phyloP scores from a whole-genome alignment of 202 grass and related monocot species.

The Zoysia matrella region DNA sequence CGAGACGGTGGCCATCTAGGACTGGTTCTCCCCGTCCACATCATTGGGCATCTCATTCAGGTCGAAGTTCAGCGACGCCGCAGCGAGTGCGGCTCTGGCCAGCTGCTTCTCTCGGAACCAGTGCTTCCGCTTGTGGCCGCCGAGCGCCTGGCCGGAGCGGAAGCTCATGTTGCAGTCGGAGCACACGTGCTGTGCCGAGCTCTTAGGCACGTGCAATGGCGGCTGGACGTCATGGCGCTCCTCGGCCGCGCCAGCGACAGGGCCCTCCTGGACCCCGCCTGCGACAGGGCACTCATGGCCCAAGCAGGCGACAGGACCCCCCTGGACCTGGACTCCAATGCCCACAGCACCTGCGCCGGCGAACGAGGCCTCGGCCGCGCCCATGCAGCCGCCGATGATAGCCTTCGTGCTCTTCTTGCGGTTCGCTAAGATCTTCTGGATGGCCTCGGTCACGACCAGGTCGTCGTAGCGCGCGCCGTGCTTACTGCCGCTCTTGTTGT shows the following conservation, averaged over 20 bases:
- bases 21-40: background rate
- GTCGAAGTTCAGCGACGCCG: constrained; percentile 16
- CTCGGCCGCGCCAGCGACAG: background rate
- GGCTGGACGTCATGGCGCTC: background rate
- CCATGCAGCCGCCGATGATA: background rate
- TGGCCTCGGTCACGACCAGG: background rate
- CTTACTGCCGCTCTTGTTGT: constrained; percentile 50
- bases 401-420: background rate
- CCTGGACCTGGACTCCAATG: too few species aligned
- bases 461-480: background rate
- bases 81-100: background rate
- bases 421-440: constrained; percentile 14
- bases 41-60: constrained; percentile 49
- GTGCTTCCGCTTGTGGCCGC: constrained; percentile 71
- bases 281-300: background rate
- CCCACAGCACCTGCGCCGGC: too few species aligned
- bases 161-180: constrained; percentile 42
- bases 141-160: constrained; percentile 60
- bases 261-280: too few species aligned
- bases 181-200: constrained; percentile 32
- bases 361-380: background rate
- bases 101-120: constrained; percentile 33
- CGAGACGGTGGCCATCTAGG: constrained; percentile 19
- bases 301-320: background rate
- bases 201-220: too few species aligned